These are phyloP conservation scores for Theileria annulata DNA, from an alignment of 169 alveolate genomes.

Conservation along the genomic window DNA sequence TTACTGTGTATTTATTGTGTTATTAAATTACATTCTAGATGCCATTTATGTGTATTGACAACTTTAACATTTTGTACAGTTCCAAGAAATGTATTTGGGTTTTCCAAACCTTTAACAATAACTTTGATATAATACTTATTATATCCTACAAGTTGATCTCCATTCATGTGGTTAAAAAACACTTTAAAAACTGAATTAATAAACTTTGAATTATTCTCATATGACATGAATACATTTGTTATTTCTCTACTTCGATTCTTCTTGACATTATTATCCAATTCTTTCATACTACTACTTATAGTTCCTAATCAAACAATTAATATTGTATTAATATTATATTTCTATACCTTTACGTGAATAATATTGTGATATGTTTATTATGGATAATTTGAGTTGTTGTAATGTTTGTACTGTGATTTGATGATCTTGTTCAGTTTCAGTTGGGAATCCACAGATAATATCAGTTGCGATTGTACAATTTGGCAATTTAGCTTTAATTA, in stretches of 20 bases:
- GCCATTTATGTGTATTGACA: conserved; percentile 43
- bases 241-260: conserved; percentile 86
- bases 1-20: too few species aligned
- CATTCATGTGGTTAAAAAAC: conserved; percentile 85
- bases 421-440: conserved; percentile 93
- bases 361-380: conserved; percentile 95
- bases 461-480: conserved; percentile 95
- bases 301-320: conserved; percentile 54
- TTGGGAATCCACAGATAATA: conserved; percentile 98
- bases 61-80: conserved; percentile 10
- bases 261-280: conserved; percentile 84
- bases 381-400: conserved; percentile 89
- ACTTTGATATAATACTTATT: conserved; percentile 91
- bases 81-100: conserved; percentile 16
- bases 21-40: conserved; percentile 25
- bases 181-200: conserved; percentile 80
- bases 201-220: conserved; percentile 81
- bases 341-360: conserved; percentile 84
- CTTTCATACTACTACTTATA: conserved; percentile 73
- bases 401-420: conserved; percentile 86
- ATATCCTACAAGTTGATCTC: conserved; percentile 89
- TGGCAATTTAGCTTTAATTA: conserved; percentile 84
- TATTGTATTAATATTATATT: background rate
- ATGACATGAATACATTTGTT: conserved; percentile 87
- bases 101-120: conserved; percentile 19